phyloP scores from a whole-genome alignment of 257 asterid genomes.

The Avicennia marina region DNA sequence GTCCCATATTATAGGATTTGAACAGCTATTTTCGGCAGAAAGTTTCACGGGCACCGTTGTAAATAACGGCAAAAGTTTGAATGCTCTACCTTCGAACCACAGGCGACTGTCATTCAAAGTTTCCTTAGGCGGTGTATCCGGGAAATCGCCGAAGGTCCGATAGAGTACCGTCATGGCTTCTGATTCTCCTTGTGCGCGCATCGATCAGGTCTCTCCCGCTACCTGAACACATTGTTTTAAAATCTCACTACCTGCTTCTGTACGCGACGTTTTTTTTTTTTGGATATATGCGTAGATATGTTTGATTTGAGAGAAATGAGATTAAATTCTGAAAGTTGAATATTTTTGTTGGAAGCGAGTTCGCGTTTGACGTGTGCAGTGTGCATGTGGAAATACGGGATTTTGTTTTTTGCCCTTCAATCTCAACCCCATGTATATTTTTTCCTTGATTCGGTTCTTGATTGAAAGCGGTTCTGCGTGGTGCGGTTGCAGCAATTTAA shows the following conservation, averaged over 20 bases:
- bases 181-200: constrained; percentile 52
- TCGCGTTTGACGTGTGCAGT: too few relatives aligned
- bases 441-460: background rate
- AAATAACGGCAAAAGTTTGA: constrained; percentile 19
- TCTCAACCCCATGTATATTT: too few relatives aligned
- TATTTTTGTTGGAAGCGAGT: too few relatives aligned
- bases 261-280: background rate
- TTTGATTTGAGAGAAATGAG: too few relatives aligned
- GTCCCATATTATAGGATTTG: too few relatives aligned
- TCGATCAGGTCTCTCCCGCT: constrained; percentile 54
- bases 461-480: background rate
- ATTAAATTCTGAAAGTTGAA: too few relatives aligned
- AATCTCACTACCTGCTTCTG: background rate
- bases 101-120: background rate
- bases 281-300: background rate
- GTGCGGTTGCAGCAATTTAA: background rate
- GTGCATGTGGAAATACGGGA: too few relatives aligned
- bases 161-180: constrained; percentile 38
- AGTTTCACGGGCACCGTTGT: constrained; percentile 7
- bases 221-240: background rate
- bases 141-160: constrained; percentile 11
- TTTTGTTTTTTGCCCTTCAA: too few relatives aligned
- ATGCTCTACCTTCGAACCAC: background rate
- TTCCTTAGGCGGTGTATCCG: background rate
- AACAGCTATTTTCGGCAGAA: too few relatives aligned